Evolutionary conservation across 768 basidiomycete genomes (phyloP).

Genomic region (Termitomyces sp.): DNA sequence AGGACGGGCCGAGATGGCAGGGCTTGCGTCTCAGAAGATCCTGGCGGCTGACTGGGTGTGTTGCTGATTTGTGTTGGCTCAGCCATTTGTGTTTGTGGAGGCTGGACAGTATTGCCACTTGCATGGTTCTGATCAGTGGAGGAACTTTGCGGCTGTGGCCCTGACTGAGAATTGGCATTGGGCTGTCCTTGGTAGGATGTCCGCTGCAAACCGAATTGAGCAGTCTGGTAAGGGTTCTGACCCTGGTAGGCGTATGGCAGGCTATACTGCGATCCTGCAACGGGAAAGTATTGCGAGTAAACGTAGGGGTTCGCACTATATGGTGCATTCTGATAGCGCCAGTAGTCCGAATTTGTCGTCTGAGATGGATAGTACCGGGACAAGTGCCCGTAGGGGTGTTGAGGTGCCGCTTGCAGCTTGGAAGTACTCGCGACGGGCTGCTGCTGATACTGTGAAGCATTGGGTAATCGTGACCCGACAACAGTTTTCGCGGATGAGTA

Average conservation of each 20-base stretch:
- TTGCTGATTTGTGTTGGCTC: neutral
- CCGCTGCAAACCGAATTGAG: constrained; percentile 30
- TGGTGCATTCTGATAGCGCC: constrained; percentile 26
- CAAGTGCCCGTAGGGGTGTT: constrained; percentile 14
- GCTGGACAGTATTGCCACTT: neutral
- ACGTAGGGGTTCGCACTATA: constrained; percentile 22
- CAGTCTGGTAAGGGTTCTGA: constrained; percentile 17
- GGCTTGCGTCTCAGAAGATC: neutral
- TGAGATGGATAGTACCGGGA: constrained; percentile 18
- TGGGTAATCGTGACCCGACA: constrained; percentile 9
- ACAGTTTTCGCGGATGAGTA: constrained; percentile 26
- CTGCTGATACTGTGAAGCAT: constrained; percentile 4
- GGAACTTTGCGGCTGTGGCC: neutral
- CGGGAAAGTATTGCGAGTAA: constrained; percentile 25
- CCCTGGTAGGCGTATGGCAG: constrained; percentile 18
- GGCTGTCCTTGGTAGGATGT: constrained; percentile 26
- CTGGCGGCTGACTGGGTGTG: neutral
- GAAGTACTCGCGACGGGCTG: constrained; percentile 11
- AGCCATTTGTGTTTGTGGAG: neutral
- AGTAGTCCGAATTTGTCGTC: constrained; percentile 30
- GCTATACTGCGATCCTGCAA: constrained; percentile 18
- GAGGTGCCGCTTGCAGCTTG: constrained; percentile 1
- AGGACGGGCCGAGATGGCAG: neutral
- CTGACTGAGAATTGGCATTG: neutral
- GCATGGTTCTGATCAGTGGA: neutral